Percentiles rank a stretch among this genome's conserved stretches.
Evolutionary conservation across 257 asterid genomes (phyloP).

Genomic region (Solanum lycopersicoides): DNA sequence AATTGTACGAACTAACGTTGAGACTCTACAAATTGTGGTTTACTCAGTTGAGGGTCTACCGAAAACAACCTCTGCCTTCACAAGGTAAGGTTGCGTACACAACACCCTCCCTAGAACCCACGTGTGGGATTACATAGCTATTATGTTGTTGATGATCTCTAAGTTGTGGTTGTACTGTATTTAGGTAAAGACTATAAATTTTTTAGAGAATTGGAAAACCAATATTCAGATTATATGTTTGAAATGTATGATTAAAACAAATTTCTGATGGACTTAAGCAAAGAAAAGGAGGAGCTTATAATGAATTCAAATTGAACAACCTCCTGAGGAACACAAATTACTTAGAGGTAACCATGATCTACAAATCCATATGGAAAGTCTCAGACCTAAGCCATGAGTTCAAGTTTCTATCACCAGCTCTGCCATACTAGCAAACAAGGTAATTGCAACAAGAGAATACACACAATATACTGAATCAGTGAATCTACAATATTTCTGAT

Average conservation of each 20-base stretch:
- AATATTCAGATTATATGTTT: not conserved
- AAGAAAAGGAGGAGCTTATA: not conserved
- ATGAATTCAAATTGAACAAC: not conserved
- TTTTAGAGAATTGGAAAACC: not conserved
- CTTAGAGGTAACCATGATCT: not conserved
- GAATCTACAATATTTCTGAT: not conserved
- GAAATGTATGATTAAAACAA: not conserved
- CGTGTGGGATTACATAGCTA: not conserved
- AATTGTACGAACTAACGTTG: not conserved
- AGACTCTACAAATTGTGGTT: not conserved
- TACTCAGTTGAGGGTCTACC: not conserved
- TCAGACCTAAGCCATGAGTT: not conserved
- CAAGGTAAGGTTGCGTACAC: not conserved
- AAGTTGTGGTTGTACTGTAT: not conserved
- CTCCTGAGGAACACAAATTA: not conserved
- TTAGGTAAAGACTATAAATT: not conserved
- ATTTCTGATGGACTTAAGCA: not conserved
- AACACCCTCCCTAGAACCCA: not conserved
- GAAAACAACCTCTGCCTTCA: not conserved
- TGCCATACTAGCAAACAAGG: not conserved
- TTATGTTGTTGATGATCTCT: not conserved
- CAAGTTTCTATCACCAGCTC: not conserved
- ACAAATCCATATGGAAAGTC: not conserved
- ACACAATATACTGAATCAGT: not conserved
- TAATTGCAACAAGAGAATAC: not conserved